phyloP scores from a whole-genome alignment of 176 grass and related monocot genomes.

The Oryza coarctata region DNA sequence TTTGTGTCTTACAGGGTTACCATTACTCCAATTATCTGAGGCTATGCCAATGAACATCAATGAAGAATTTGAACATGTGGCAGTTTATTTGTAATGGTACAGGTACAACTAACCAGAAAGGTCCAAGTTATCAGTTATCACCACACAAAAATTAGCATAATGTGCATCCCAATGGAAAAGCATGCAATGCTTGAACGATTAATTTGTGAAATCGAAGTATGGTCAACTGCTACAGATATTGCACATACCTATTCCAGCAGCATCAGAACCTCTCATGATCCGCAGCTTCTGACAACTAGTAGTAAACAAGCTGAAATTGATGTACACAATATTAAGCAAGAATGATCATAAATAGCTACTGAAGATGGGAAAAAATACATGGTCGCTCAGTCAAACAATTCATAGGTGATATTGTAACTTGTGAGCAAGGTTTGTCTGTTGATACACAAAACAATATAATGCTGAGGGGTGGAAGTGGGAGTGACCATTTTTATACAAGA shows the following conservation, averaged over 20 bases:
- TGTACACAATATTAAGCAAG: not conserved
- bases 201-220: slow-evolving; percentile 1
- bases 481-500: not conserved
- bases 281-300: slow-evolving; percentile 58
- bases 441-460: not conserved
- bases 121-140: not conserved
- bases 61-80: not conserved
- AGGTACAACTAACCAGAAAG: not conserved
- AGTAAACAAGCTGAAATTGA: slow-evolving; percentile 58
- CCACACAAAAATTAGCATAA: not conserved
- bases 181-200: not conserved
- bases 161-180: slow-evolving; percentile 10
- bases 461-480: not conserved
- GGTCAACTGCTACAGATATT: not conserved
- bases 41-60: not conserved
- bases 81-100: not conserved
- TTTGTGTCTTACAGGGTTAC: not conserved
- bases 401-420: not conserved
- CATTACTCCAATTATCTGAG: not conserved
- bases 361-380: not conserved
- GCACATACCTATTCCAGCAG: slow-evolving; percentile 72
- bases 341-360: not conserved
- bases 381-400: not conserved
- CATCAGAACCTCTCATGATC: slow-evolving; percentile 79
- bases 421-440: not conserved